A percentile compares a stretch with the other conserved stretches of the same genome.
phyloP scores from a whole-genome alignment of 257 asterid species.

The Solanum verrucosum region DNA sequence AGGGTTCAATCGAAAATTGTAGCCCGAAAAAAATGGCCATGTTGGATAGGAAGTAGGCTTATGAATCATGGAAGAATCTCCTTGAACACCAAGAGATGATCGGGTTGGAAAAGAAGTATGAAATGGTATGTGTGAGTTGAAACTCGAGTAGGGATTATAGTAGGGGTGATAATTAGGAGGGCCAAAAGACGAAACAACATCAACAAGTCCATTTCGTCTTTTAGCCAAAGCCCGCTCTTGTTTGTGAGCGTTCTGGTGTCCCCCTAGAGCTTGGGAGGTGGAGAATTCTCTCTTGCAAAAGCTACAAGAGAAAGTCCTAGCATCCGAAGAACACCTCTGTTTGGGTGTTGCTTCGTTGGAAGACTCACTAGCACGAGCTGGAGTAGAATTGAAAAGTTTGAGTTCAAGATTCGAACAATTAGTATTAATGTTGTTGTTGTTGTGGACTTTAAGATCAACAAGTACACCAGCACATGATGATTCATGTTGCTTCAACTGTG shows the following conservation, averaged over 20 bases:
- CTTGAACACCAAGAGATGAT: slow-evolving; percentile 30
- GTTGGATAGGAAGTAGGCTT: slow-evolving; percentile 25
- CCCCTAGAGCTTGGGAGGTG: slow-evolving; percentile 69
- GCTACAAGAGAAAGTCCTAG: slow-evolving; percentile 41
- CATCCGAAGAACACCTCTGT: slow-evolving; percentile 1
- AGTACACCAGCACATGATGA: not conserved
- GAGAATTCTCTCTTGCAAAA: slow-evolving; percentile 58
- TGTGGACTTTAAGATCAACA: slow-evolving; percentile 35
- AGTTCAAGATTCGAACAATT: slow-evolving; percentile 21
- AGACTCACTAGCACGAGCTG: not conserved
- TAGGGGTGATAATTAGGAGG: slow-evolving; percentile 25
- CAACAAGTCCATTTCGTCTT: slow-evolving; percentile 30
- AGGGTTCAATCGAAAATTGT: slow-evolving; percentile 3
- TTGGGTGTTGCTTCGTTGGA: slow-evolving; percentile 10
- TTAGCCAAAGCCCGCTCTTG: slow-evolving; percentile 55
- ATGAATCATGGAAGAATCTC: slow-evolving; percentile 26
- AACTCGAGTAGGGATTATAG: slow-evolving; percentile 19
- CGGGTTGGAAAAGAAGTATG: slow-evolving; percentile 14
- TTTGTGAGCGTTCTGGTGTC: slow-evolving; percentile 78
- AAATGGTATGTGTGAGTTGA: slow-evolving; percentile 21
- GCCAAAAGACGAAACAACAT: slow-evolving; percentile 16
- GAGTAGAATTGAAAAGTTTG: slow-evolving; percentile 26
- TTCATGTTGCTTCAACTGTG: not conserved
- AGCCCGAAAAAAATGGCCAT: slow-evolving; percentile 12
- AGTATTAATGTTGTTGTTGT: not conserved